Base-by-base conservation (phyloP, 163 green algal species). In the Botryococcus braunii region DNA sequence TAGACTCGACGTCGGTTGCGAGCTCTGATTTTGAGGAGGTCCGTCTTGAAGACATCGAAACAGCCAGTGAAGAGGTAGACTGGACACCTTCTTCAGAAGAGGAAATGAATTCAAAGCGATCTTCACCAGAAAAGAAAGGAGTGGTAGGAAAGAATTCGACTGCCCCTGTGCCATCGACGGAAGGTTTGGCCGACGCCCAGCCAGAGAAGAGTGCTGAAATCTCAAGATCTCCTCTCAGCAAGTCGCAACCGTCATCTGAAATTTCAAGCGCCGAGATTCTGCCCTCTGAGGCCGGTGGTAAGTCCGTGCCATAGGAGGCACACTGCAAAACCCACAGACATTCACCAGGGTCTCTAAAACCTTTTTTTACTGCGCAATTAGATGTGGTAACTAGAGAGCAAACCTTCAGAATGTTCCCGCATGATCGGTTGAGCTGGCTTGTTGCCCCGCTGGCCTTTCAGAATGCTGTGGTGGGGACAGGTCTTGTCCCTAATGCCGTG, bases 1-100 rank as follows among this genome's bases (percentile, higher is more conserved):
- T n/a, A n/a, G n/a, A n/a, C n/a, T n/a, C n/a, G n/a, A n/a, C n/a
- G n/a, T n/a, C n/a, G n/a, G n/a, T n/a, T n/a, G n/a, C n/a, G n/a
- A 63, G 56, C 29, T 60, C 50, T 38, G 56, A 63, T 29, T 63
- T 63, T 63, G 56, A 63, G 29, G 56, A 63, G 27, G 56, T 63
- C 23, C 56, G 31, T 3, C 27, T 63, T 5, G 56, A 63, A 63
- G 56, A 63, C 5, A 27, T 63, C 34, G 56, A 63, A 35, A 34
- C 40, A 21, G 40, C 56, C 9, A n/a, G 56, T 47, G 56, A 63
- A 63, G 56, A 63, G 46, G 46, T 55, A 29, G 21, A 17, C 46
- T 55, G 46, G 46, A 29, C 46, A 29, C 17, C 17, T 55, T 27
- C 46, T 17, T 21, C 21, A 21, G 17, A 17, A 55, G 46, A 17